Evolutionary conservation across 2,329 filamentous ascomycete genomes (phyloP).

Genomic region (Colletotrichum melonis): DNA sequence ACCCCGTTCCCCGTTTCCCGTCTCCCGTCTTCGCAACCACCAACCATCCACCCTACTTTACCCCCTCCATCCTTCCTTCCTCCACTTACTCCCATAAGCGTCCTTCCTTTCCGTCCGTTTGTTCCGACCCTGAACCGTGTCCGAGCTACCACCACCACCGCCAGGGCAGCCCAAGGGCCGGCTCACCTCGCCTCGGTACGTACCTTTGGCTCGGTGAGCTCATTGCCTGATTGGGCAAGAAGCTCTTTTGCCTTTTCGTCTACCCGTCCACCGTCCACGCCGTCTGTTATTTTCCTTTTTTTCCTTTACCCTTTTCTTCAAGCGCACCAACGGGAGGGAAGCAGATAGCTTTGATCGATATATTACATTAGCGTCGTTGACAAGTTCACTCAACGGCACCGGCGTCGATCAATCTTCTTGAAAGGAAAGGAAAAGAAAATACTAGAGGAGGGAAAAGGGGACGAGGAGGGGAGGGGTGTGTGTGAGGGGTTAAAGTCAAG

Average conservation of each 20-base stretch:
- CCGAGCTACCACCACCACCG: neutral
- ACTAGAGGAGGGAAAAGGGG: too few relatives aligned
- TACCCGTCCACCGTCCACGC: neutral
- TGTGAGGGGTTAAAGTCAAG: too few relatives aligned
- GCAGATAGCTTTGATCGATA: neutral
- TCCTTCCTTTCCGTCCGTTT: neutral
- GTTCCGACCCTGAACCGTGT: constrained; percentile 4
- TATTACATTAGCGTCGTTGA: neutral
- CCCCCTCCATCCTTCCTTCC: neutral
- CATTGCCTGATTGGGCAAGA: constrained; percentile 16
- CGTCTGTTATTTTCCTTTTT: neutral
- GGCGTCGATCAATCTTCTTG: neutral
- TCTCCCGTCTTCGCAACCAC: neutral
- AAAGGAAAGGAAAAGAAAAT: too few relatives aligned
- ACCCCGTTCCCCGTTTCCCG: constrained; percentile 17
- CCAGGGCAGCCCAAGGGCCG: neutral
- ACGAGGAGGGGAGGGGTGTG: too few relatives aligned
- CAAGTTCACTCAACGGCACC: neutral
- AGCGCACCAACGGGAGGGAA: neutral
- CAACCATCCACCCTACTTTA: neutral
- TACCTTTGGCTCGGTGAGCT: constrained; percentile 17
- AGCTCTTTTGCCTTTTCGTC: neutral
- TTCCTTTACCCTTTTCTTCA: neutral
- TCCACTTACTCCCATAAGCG: neutral
- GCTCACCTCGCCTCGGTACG: neutral